These are phyloP conservation scores for Ganoderma lucidum DNA, from an alignment of 1,284 basidiomycete genomes.

Conservation along the genomic window DNA sequence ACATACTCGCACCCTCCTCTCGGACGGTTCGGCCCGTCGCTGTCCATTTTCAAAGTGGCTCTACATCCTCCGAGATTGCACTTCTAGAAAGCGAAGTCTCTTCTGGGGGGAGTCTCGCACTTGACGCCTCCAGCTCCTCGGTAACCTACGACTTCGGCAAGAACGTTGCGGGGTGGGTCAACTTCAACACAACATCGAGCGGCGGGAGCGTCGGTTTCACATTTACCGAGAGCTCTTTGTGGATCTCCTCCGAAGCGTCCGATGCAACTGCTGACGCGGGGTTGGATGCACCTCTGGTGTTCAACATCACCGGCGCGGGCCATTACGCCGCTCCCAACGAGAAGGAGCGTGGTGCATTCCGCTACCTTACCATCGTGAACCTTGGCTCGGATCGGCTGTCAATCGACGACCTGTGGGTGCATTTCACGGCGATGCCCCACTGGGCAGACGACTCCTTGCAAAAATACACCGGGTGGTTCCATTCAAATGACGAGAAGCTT, in stretches of 20 bases:
- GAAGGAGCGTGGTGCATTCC: slow-evolving; percentile 31
- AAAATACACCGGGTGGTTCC: slow-evolving; percentile 31
- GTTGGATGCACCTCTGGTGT: slow-evolving; percentile 24
- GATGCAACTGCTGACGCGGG: slow-evolving; percentile 25
- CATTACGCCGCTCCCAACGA: slow-evolving; percentile 22
- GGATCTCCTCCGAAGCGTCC: slow-evolving; percentile 25
- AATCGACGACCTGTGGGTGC: slow-evolving; percentile 27
- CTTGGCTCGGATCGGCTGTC: slow-evolving; percentile 11
- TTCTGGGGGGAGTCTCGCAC: slow-evolving; percentile 6
- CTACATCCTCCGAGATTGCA: slow-evolving; percentile 10
- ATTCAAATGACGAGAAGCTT: slow-evolving; percentile 30
- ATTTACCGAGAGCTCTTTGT: slow-evolving; percentile 29
- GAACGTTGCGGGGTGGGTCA: slow-evolving; percentile 29
- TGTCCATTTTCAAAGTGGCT: slow-evolving; percentile 20
- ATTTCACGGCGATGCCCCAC: slow-evolving; percentile 32
- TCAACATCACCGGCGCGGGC: slow-evolving; percentile 21
- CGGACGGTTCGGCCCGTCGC: slow-evolving; percentile 25
- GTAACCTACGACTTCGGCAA: slow-evolving; percentile 34
- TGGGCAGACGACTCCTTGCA: slow-evolving; percentile 24
- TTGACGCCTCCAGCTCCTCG: slow-evolving; percentile 19
- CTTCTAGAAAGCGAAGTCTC: slow-evolving; percentile 7
- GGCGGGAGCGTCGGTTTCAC: slow-evolving; percentile 27
- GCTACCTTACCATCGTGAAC: slow-evolving; percentile 31
- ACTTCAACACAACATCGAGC: slow-evolving; percentile 21
- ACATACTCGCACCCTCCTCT: slow-evolving; percentile 29